A percentile compares a stretch with the other conserved stretches of the same genome.
Conservation (phyloP, 78 protist species). For the Diacronema lutheri region DNA sequence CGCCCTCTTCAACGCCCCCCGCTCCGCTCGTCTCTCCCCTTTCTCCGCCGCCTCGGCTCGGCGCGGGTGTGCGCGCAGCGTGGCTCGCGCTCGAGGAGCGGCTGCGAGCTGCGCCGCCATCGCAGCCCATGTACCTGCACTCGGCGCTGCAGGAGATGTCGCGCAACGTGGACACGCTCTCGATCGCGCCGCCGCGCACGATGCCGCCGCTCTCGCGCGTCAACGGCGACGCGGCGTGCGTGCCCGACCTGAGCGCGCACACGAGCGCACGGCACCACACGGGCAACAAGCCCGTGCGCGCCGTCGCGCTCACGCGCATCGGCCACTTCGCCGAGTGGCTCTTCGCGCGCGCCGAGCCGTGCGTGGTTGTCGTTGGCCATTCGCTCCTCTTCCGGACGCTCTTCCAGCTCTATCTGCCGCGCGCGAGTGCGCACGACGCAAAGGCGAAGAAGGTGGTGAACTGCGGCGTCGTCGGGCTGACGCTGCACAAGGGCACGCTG, state of each 20-base stretch:
- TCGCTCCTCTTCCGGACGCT: not conserved
- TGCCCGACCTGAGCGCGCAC: not conserved
- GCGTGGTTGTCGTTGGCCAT: not conserved
- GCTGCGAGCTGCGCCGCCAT: no score
- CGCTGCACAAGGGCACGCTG: not conserved
- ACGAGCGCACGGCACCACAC: not conserved
- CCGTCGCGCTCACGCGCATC: not conserved
- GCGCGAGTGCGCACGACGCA: not conserved
- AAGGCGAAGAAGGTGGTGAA: not conserved
- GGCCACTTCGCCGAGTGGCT: not conserved
- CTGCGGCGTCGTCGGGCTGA: slow-evolving; percentile 4
- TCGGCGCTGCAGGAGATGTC: not conserved
- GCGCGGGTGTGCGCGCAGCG: not conserved
- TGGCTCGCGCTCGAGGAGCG: not conserved
- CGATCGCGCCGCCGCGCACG: not conserved
- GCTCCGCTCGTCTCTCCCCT: not conserved
- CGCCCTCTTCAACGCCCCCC: no score
- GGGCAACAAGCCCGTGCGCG: not conserved
- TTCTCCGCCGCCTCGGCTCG: not conserved
- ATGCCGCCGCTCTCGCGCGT: not conserved
- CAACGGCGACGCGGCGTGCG: no score
- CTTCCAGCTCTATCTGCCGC: not conserved
- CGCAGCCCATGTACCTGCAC: not conserved
- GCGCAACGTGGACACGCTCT: slow-evolving; percentile 6
- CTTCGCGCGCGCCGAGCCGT: not conserved